phyloP scores from a whole-genome alignment of 2,329 filamentous ascomycete species.

The Aspergillus pseudoterreus region DNA sequence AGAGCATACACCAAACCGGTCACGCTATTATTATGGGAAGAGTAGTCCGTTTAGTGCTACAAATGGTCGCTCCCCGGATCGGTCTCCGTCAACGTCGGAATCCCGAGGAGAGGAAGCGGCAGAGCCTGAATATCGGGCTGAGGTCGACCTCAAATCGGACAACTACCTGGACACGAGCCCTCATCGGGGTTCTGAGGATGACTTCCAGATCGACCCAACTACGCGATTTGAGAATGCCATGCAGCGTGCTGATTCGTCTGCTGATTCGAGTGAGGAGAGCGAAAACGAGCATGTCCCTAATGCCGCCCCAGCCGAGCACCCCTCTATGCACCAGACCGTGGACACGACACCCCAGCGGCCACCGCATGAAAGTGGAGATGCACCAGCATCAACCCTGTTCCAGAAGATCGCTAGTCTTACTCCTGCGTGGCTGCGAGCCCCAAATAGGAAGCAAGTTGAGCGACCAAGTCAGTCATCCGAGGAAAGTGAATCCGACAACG shows the following conservation, averaged over 20 bases:
- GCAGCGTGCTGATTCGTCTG: conserved; percentile 9
- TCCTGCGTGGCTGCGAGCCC: conserved; percentile 33
- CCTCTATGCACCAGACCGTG: conserved; percentile 11
- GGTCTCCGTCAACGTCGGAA: conserved; percentile 8
- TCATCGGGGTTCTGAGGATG: conserved; percentile 18
- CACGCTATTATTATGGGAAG: conserved; percentile 34
- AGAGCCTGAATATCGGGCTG: conserved; percentile 14
- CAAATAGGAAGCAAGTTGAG: conserved; percentile 15
- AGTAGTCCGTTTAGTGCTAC: conserved; percentile 26
- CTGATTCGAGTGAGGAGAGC: neutral
- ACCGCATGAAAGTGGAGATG: conserved; percentile 12
- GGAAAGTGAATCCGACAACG: conserved; percentile 13
- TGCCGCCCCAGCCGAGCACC: conserved; percentile 12
- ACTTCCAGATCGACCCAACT: conserved; percentile 22
- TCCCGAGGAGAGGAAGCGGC: conserved; percentile 12
- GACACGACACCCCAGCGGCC: conserved; percentile 21
- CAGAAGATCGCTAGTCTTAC: conserved; percentile 32
- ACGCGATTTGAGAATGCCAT: conserved; percentile 18
- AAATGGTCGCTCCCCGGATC: conserved; percentile 14
- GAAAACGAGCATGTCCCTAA: conserved; percentile 12
- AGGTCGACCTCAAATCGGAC: conserved; percentile 19
- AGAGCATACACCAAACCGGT: conserved; percentile 34
- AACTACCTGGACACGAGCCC: conserved; percentile 24
- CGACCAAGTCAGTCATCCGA: conserved; percentile 9
- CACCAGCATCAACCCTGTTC: conserved; percentile 36